Evolutionary conservation across 768 basidiomycete species (phyloP).

Genomic region (Hypsizygus marmoreus): DNA sequence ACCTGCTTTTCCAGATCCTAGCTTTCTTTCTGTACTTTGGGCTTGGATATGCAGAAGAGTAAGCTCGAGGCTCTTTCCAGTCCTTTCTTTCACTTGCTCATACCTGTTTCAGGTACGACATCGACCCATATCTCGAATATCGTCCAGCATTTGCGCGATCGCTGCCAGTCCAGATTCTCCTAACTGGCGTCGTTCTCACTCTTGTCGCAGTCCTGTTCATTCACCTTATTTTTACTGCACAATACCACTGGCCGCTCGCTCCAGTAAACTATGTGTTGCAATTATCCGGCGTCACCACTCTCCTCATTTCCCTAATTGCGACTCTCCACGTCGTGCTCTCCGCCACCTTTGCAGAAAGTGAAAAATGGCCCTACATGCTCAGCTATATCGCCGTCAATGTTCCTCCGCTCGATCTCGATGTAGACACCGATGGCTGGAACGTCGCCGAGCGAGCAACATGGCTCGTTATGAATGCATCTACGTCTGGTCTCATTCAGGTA

Average conservation of each 20-base stretch:
- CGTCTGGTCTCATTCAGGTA: slow-evolving; percentile 85
- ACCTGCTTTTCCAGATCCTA: slow-evolving; percentile 3
- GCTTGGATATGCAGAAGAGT: slow-evolving; percentile 14
- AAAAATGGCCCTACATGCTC: slow-evolving; percentile 93
- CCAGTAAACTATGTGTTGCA: slow-evolving; percentile 92
- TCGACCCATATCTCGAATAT: slow-evolving; percentile 77
- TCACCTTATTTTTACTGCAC: slow-evolving; percentile 92
- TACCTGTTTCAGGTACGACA: slow-evolving; percentile 22
- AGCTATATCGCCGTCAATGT: slow-evolving; percentile 85
- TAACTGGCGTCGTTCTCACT: slow-evolving; percentile 83
- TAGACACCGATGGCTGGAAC: slow-evolving; percentile 53
- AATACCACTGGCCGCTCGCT: slow-evolving; percentile 95
- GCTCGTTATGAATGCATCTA: slow-evolving; percentile 86
- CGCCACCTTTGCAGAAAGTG: slow-evolving; percentile 59
- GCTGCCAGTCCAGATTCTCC: slow-evolving; percentile 86
- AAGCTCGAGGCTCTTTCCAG: slow-evolving; percentile 2
- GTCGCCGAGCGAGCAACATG: slow-evolving; percentile 69
- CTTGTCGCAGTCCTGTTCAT: slow-evolving; percentile 84
- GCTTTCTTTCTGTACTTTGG: neutral
- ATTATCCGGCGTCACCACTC: slow-evolving; percentile 76
- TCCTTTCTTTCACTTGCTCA: neutral
- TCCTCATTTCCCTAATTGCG: slow-evolving; percentile 76
- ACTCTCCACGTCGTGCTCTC: slow-evolving; percentile 76
- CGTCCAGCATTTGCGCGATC: slow-evolving; percentile 85
- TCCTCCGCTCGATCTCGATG: slow-evolving; percentile 49